Evolutionary conservation across 306 rosid species (phyloP), one percentile per base, ranked within the genome.

Genomic region (Cyclanthera cordifolia): DNA sequence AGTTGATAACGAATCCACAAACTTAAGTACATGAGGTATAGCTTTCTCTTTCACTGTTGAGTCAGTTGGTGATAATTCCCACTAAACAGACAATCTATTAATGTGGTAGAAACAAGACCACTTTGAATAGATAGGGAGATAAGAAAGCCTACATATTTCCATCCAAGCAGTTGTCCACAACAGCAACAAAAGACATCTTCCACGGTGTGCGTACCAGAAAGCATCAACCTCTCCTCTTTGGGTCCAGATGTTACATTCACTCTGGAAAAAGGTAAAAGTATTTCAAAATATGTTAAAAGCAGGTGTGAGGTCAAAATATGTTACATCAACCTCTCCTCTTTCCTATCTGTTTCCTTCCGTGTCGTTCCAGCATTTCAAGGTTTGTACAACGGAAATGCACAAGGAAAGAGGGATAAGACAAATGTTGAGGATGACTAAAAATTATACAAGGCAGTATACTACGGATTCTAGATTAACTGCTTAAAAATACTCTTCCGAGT

Each of bases 151-250:
- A 87, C 96, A 85, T 92, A 92, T 92, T 85, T 92, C 97, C 96
- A 92, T 48, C 97, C 95, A 75, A 92, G 87, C 76, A 84, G 58
- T 78, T 89, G 92, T 65, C 96, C 96, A 49, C 95, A 92, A 79
- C 86, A 75, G 84, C 95, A 87, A 76, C 96, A 89, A 75, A 82
- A 84, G 67, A 85, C 80, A 76, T 92, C 97, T 85, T 89, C 89
- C 67, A 89, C 97, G 0, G 92, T 91, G 74, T 91, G 95, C 81
- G 80, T 32, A 59, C 96, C 96, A 61, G 96, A 87, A 50, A 82
- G n/a, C 97, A 92, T 89, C 56, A 65, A 8, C 74, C 92, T 81
- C 61, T 87, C 96, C 75, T 79, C 87, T 67, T 77, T 80, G 64
- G 81, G 79, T 61, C 97, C 97, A 43, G 80, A 73, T 0, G 83